Conservation (phyloP, 2,329 filamentous ascomycete genomes). For the Claviceps pazoutovae region DNA sequence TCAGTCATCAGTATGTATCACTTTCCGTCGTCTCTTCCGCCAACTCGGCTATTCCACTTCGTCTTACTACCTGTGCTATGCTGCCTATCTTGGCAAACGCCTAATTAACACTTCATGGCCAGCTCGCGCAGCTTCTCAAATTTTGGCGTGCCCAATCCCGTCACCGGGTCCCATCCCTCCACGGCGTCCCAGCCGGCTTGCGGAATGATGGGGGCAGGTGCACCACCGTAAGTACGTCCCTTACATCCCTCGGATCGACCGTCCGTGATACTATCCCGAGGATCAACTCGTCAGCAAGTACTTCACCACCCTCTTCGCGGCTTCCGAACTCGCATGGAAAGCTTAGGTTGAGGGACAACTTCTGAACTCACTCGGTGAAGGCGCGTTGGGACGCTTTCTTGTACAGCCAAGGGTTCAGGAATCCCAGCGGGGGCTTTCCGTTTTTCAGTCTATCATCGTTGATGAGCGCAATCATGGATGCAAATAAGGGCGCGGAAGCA, state of each 20-base stretch:
- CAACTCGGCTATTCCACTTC: too few species aligned
- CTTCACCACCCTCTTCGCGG: neutral
- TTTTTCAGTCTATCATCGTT: conserved; percentile 46
- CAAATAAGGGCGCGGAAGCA: conserved; percentile 48
- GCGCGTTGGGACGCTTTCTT: conserved; percentile 14
- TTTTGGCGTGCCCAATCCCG: conserved; percentile 31
- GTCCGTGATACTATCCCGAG: conserved; percentile 18
- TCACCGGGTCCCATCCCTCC: conserved; percentile 23
- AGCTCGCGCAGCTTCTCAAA: conserved; percentile 21
- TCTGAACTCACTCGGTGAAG: conserved; percentile 21
- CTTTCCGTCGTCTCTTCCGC: too few species aligned
- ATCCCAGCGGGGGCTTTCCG: conserved; percentile 40
- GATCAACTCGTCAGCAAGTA: conserved; percentile 2
- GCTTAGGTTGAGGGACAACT: neutral
- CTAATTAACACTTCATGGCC: conserved; percentile 2
- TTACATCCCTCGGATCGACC: conserved; percentile 20
- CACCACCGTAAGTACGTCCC: conserved; percentile 13
- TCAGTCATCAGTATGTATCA: too few species aligned
- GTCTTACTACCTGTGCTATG: too few species aligned
- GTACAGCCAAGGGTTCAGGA: conserved; percentile 50
- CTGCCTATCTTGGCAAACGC: too few species aligned
- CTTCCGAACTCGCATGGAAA: neutral
- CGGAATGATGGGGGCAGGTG: conserved; percentile 12
- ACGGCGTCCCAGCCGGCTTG: conserved; percentile 6
- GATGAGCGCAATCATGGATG: conserved; percentile 47